These are phyloP conservation scores for Leccinum sublutescens DNA, from an alignment of 768 basidiomycete species.

Conservation along the genomic window DNA sequence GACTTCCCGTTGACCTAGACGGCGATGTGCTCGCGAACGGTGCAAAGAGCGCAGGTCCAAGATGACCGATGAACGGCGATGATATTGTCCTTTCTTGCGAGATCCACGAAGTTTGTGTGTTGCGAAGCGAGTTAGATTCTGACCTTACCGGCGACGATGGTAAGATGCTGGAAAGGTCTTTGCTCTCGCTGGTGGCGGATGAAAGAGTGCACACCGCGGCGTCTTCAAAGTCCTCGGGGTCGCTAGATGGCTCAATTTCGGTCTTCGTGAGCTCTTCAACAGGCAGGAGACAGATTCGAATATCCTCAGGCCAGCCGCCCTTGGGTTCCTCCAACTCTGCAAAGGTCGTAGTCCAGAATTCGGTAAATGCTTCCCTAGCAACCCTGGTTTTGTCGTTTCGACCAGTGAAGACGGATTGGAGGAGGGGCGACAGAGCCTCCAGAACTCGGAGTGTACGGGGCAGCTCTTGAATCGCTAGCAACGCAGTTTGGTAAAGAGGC, in stretches of 20 bases:
- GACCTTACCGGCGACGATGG: conserved; percentile 5
- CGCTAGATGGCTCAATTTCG: conserved; percentile 25
- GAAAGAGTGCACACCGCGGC: conserved; percentile 4
- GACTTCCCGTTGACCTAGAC: conserved; percentile 2
- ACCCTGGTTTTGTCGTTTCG: conserved; percentile 45
- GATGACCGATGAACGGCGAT: conserved; percentile 27
- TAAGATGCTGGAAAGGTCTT: conserved; percentile 10
- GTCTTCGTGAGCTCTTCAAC: background rate
- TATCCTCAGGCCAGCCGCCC: conserved; percentile 53
- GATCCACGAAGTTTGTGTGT: background rate
- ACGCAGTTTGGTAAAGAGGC: conserved; percentile 58
- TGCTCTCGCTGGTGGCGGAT: conserved; percentile 1
- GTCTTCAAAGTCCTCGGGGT: conserved; percentile 25
- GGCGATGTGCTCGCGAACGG: conserved; percentile 1
- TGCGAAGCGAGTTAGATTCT: conserved; percentile 5
- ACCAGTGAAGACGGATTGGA: conserved; percentile 59
- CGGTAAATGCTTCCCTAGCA: conserved; percentile 51
- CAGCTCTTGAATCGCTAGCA: conserved; percentile 51
- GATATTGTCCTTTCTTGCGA: background rate
- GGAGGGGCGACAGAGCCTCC: conserved; percentile 44
- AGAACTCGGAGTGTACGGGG: conserved; percentile 42
- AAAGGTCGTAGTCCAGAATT: conserved; percentile 60
- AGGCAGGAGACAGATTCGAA: conserved; percentile 36
- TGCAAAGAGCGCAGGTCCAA: conserved; percentile 31
- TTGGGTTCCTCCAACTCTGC: conserved; percentile 39